phyloP scores from a whole-genome alignment of 768 basidiomycete species.

The Leccinum imitatum region DNA sequence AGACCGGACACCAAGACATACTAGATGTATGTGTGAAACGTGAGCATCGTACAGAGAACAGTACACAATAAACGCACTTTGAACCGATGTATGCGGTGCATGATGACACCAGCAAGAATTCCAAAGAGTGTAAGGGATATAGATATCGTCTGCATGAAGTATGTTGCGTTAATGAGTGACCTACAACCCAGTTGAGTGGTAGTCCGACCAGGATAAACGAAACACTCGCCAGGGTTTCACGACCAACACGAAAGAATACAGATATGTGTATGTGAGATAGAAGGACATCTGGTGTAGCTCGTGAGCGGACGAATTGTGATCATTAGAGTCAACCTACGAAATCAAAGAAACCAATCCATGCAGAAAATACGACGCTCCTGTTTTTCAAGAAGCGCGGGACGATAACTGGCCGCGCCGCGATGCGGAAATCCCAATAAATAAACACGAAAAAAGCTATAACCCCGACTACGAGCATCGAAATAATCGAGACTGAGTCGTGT shows the following conservation, averaged over 20 bases:
- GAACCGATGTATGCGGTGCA: constrained; percentile 53
- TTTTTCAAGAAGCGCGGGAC: constrained; percentile 59
- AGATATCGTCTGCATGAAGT: constrained; percentile 62
- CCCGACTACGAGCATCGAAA: constrained; percentile 52
- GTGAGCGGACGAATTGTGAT: constrained; percentile 4
- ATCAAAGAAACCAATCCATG: constrained; percentile 62
- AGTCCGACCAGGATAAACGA: background rate
- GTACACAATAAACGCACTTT: constrained; percentile 39
- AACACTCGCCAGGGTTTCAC: constrained; percentile 46
- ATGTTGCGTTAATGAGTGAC: constrained; percentile 55
- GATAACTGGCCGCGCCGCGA: constrained; percentile 58
- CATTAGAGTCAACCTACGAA: constrained; percentile 38
- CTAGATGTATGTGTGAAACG: constrained; percentile 21
- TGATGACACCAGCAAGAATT: constrained; percentile 55
- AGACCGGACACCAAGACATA: constrained; percentile 56
- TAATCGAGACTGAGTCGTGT: constrained; percentile 42
- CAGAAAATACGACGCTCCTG: constrained; percentile 56
- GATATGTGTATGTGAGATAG: constrained; percentile 70
- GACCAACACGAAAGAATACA: constrained; percentile 64
- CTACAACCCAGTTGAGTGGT: constrained; percentile 32
- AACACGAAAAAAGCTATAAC: constrained; percentile 43
- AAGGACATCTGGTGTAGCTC: constrained; percentile 49
- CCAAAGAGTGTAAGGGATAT: constrained; percentile 63
- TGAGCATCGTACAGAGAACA: background rate
- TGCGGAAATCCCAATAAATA: constrained; percentile 46